Percentiles rank a stretch among this genome's conserved stretches.
These are phyloP conservation scores for Aotearoamyces nothofagi DNA, from an alignment of 2,329 filamentous ascomycete species.

Conservation along the genomic window DNA sequence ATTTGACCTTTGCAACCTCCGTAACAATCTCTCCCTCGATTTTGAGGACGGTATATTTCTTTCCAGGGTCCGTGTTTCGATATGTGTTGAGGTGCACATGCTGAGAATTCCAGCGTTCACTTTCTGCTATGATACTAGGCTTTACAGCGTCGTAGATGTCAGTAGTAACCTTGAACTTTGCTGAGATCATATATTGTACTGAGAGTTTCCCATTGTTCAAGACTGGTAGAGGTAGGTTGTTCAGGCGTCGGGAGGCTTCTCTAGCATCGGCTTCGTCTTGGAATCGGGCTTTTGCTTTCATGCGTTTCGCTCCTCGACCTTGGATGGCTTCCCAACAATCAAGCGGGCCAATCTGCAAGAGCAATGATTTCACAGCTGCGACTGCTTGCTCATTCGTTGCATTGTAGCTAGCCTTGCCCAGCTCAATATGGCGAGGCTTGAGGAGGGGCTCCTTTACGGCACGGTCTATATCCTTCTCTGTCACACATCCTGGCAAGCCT, in stretches of 20 bases:
- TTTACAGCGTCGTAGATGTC: constrained; percentile 20
- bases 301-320: constrained; percentile 17
- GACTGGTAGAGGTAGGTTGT: constrained; percentile 19
- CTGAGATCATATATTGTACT: constrained; percentile 21
- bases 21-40: constrained; percentile 21
- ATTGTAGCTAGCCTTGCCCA: constrained; percentile 7
- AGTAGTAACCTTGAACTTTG: constrained; percentile 23
- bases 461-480: constrained; percentile 7
- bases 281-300: constrained; percentile 26
- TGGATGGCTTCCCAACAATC: constrained; percentile 20
- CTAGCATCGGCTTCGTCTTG: constrained; percentile 21
- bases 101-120: constrained; percentile 17
- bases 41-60: constrained; percentile 21
- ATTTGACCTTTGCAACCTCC: constrained; percentile 19
- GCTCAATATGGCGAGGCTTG: constrained; percentile 8
- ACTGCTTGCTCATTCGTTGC: constrained; percentile 8
- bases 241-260: constrained; percentile 18
- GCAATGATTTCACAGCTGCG: constrained; percentile 7
- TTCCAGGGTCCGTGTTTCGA: constrained; percentile 7
- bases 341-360: constrained; percentile 16
- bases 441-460: constrained; percentile 5
- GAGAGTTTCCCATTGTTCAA: constrained; percentile 20
- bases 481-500: constrained; percentile 9
- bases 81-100: constrained; percentile 17
- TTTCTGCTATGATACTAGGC: constrained; percentile 14